phyloP scores from a whole-genome alignment of 257 asterid species.

The Anisodus acutangulus region DNA sequence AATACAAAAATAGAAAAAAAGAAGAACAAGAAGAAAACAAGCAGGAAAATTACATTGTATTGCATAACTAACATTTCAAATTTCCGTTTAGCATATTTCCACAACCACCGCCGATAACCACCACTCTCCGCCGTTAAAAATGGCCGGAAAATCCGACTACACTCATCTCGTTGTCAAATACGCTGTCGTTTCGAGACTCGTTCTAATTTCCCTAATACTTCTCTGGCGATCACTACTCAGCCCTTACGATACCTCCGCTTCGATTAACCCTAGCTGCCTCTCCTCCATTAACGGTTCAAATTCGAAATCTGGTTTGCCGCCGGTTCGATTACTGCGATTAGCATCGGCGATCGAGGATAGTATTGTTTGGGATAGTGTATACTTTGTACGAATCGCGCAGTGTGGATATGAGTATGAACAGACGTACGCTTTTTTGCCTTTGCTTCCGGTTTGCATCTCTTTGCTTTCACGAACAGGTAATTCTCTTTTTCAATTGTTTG shows the following conservation, averaged over 20 bases:
- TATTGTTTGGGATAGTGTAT: slow-evolving; percentile 93
- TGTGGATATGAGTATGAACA: slow-evolving; percentile 75
- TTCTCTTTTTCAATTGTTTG: background rate
- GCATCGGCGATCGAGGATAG: slow-evolving; percentile 72
- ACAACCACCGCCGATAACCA: background rate
- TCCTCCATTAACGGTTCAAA: background rate
- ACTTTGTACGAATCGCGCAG: slow-evolving; percentile 77
- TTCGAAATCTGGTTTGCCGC: slow-evolving; percentile 30
- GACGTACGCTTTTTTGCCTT: slow-evolving; percentile 61
- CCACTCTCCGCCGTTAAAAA: background rate
- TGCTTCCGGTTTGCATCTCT: slow-evolving; percentile 33
- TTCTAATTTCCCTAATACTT: slow-evolving; percentile 47
- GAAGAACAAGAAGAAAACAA: no score
- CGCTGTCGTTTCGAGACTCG: slow-evolving; percentile 59
- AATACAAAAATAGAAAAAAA: no score
- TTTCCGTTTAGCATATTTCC: background rate
- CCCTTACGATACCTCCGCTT: slow-evolving; percentile 67
- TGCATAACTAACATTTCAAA: slow-evolving; percentile 36
- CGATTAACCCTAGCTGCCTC: slow-evolving; percentile 61
- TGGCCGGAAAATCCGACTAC: slow-evolving; percentile 20
- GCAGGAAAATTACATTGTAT: no score
- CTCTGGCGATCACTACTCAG: slow-evolving; percentile 74
- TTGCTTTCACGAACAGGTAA: slow-evolving; percentile 73
- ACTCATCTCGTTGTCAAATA: slow-evolving; percentile 48
- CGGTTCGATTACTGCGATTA: slow-evolving; percentile 55